Evolutionary conservation across 2,329 filamentous ascomycete genomes (phyloP), one percentile per base, ranked within the genome.

Genomic region (Sclerotinia borealis): DNA sequence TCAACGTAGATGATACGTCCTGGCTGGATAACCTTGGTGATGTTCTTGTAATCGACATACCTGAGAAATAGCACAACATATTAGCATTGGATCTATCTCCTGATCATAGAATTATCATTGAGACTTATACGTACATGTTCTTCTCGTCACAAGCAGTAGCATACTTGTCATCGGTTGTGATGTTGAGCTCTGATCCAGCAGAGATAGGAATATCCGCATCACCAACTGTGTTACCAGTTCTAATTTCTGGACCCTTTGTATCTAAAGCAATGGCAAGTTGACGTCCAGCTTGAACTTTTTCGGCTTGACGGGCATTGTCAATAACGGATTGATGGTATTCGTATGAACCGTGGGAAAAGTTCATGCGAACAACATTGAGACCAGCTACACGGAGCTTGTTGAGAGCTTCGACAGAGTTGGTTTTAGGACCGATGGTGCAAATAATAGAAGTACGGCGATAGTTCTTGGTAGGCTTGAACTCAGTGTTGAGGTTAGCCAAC

Each of bases 31-130:
- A 99, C 95, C 82, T 96, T 96, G 80, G 93, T 97, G 80, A 99
- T 98, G 85, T 99, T 99, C 88, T 96, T 96, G 85, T 99, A 98
- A 83, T 98, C 93, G 75, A 98, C 90, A 75, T 92, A 97, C 88
- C 91, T 93, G 68, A 22, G 25, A 10, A 11, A 29, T 1, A 4
- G 25, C 27, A 27, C 10, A 11, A 64, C 47, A 64, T 51, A 27
- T 61, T 49, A 55, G 48, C 17, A 31, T 36, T 17, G 6, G 17
- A 22, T 10, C 45, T n/a, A 34, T 17, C 2, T 15, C 34, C 15
- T n/a, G 0, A 29, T 27, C 13, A 17, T 19, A 9, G 17, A 29
- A 37, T 17, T 37, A 27, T 29, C 27, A 25, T 51, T 43, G 19
- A 29, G 31, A 39, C 15, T 31, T 39, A 39, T 59, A 78, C 88